phyloP scores from a whole-genome alignment of 352 stramenopile species.

The Globisporangium apiculatum region DNA sequence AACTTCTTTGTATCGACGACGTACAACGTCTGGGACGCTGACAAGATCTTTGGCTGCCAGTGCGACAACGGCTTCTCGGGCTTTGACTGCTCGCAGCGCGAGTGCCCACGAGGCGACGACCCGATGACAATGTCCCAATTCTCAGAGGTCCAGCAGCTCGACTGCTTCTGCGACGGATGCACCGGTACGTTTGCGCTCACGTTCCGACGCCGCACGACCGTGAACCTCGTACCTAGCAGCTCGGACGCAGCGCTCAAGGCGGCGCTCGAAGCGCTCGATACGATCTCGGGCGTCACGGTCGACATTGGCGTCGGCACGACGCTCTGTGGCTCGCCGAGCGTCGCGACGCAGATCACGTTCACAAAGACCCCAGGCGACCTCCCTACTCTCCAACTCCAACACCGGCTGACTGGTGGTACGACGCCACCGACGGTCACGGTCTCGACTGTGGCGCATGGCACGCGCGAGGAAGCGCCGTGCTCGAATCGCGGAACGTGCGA shows the following conservation, averaged over 20 bases:
- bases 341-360: slow-evolving; percentile 59
- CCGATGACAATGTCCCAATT: slow-evolving; percentile 31
- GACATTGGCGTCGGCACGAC: slow-evolving; percentile 12
- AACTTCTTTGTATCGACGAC: slow-evolving; percentile 60
- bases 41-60: slow-evolving; percentile 75
- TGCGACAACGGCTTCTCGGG: slow-evolving; percentile 60
- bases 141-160: slow-evolving; percentile 43
- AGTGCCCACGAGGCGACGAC: slow-evolving; percentile 56
- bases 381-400: slow-evolving; percentile 40
- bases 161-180: slow-evolving; percentile 46
- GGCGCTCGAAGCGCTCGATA: slow-evolving; percentile 55
- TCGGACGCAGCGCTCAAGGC: slow-evolving; percentile 28
- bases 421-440: slow-evolving; percentile 11
- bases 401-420: slow-evolving; percentile 23
- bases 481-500: slow-evolving; percentile 79
- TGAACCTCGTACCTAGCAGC: slow-evolving; percentile 32
- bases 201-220: slow-evolving; percentile 52
- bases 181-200: slow-evolving; percentile 52
- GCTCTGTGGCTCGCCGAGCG: slow-evolving; percentile 28
- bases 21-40: slow-evolving; percentile 63
- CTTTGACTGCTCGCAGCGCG: slow-evolving; percentile 54
- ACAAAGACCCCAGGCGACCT: slow-evolving; percentile 59
- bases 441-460: slow-evolving; percentile 22
- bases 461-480: slow-evolving; percentile 63
- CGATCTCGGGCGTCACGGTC: slow-evolving; percentile 40